Conservation (phyloP, 148 eudicot species). For the Vaccinium vitisidaea region DNA sequence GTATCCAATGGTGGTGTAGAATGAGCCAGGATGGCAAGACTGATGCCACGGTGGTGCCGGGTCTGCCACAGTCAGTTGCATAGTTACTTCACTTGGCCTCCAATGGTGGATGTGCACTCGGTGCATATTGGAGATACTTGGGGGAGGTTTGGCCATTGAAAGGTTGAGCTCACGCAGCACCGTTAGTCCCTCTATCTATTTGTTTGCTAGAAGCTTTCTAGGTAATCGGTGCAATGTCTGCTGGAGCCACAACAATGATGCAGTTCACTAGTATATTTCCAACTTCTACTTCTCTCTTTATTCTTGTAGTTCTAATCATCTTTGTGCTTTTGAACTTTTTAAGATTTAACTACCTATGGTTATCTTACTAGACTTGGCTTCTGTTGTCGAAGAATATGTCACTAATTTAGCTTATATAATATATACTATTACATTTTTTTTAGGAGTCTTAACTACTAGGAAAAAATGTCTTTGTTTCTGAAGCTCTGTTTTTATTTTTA, state of each 20-base stretch:
- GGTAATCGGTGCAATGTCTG: conserved; percentile 88
- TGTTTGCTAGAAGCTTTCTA: conserved; percentile 56
- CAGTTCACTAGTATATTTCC: conserved; percentile 56
- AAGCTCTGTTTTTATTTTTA: no score
- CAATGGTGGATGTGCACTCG: conserved; percentile 71
- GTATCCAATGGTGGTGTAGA: conserved; percentile 52
- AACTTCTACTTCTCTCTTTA: neutral
- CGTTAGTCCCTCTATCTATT: conserved; percentile 82
- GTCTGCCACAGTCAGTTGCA: no score
- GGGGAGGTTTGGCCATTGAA: conserved; percentile 60
- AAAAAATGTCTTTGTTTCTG: no score
- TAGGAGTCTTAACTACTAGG: no score
- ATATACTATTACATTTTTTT: no score
- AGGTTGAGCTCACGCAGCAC: conserved; percentile 73
- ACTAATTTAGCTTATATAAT: no score
- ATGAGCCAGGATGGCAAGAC: conserved; percentile 70
- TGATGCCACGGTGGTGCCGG: conserved; percentile 55
- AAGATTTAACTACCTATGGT: no score
- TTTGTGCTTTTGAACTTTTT: no score
- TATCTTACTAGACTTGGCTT: no score
- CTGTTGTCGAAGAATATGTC: no score
- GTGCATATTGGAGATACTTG: conserved; percentile 69
- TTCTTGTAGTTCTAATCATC: no score
- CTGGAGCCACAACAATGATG: conserved; percentile 82
- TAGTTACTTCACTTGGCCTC: no score